Conservation (phyloP, 306 rosid species). For the Fragaria ananassa region DNA sequence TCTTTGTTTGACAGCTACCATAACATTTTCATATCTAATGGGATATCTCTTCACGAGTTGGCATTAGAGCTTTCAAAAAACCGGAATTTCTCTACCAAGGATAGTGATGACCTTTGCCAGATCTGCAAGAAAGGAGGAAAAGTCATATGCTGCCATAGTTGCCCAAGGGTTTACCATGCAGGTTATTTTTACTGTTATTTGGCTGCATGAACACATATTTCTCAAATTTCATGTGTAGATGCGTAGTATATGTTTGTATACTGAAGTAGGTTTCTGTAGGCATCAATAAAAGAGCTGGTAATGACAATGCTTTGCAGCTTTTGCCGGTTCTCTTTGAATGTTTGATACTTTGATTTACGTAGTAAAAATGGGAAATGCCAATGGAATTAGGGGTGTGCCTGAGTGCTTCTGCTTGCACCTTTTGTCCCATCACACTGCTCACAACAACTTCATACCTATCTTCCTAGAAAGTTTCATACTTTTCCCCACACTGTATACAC, state of each 20-base stretch:
- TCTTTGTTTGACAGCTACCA: constrained; percentile 59
- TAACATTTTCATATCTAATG: constrained; percentile 83
- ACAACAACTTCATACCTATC: not conserved
- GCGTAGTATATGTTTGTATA: not conserved
- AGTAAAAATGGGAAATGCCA: not conserved
- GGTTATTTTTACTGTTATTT: constrained; percentile 39
- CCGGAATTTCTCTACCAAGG: constrained; percentile 47
- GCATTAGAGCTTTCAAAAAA: constrained; percentile 64
- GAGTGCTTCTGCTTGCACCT: not conserved
- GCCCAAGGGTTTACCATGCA: constrained; percentile 86
- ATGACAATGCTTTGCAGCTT: not conserved
- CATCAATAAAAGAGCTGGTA: not conserved
- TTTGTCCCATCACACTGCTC: not conserved
- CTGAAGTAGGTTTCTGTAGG: not conserved
- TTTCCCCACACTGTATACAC: not conserved
- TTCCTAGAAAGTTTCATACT: not conserved
- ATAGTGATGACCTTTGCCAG: constrained; percentile 80
- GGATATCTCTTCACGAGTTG: constrained; percentile 89
- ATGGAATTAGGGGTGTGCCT: not conserved
- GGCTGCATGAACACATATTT: not conserved
- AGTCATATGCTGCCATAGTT: constrained; percentile 86
- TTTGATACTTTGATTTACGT: too few relatives aligned
- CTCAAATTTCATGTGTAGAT: not conserved
- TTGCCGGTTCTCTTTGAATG: not conserved
- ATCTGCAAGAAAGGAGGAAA: constrained; percentile 81